These are phyloP conservation scores for Penicillium lagena DNA, from an alignment of 495 filamentous ascomycete species.

Conservation along the genomic window DNA sequence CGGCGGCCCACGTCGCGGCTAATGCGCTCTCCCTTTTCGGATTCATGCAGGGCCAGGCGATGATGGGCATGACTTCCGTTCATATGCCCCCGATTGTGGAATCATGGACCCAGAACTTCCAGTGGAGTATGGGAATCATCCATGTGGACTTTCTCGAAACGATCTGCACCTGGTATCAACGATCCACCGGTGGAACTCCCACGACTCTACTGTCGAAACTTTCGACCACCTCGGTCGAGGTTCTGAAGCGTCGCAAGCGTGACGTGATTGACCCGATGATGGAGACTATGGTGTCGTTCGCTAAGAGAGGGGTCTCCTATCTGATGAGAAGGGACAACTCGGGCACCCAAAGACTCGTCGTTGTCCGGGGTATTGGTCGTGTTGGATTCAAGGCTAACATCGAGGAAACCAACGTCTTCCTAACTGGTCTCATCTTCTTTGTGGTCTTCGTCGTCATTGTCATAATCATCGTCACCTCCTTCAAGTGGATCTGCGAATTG, in stretches of 20 bases:
- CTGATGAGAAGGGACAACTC: constrained; percentile 45
- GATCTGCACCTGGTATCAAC: constrained; percentile 94
- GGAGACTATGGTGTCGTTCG: constrained; percentile 12
- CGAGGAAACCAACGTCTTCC: constrained; percentile 88
- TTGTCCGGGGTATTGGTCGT: constrained; percentile 82
- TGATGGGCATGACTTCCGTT: constrained; percentile 84
- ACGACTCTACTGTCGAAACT: constrained; percentile 72
- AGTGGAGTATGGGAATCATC: constrained; percentile 98
- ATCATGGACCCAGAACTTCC: constrained; percentile 96
- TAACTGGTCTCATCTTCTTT: constrained; percentile 89
- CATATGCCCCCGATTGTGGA: constrained; percentile 82
- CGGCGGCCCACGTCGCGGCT: constrained; percentile 89
- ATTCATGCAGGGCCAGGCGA: constrained; percentile 96
- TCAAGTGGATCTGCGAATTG: constrained; percentile 75
- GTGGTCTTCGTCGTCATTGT: constrained; percentile 72
- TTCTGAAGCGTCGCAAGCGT: constrained; percentile 61
- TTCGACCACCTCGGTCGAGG: constrained; percentile 71
- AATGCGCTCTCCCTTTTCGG: constrained; percentile 89
- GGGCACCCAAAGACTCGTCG: constrained; percentile 47
- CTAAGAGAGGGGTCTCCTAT: constrained; percentile 40
- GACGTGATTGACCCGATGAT: constrained; percentile 36
- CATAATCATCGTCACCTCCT: constrained; percentile 63
- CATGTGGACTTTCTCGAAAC: constrained; percentile 77
- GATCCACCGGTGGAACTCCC: constrained; percentile 83
- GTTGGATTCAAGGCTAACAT: constrained; percentile 82